Evolutionary conservation across 768 basidiomycete genomes (phyloP), one percentile per base, ranked within the genome.

Genomic region (Pholiota microspora): DNA sequence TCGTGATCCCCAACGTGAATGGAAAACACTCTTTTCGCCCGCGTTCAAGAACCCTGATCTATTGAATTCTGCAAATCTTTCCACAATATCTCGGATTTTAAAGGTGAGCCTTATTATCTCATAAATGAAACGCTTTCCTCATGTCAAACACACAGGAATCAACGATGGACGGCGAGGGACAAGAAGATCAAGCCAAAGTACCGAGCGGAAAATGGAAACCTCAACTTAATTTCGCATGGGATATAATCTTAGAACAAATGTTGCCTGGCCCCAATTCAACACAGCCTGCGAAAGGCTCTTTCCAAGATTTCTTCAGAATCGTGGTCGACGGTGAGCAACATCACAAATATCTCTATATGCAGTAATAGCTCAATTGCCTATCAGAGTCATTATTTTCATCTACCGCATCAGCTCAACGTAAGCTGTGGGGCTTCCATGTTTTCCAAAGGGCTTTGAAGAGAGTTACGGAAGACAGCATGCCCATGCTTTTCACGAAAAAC

Each of bases 381-480:
- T 38, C 62, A 98, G 95, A 96, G 67, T 88, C 91, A 1, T 72
- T 98, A 38, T 97, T 98, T 65, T 84, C 89, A 6, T 75, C 86
- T 6, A 88, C 87, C 16, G 84, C 94, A 0, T 94, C 94, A 0
- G 74, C 88, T 0, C 88, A 94, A 69, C 83, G 93, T 47, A 96
- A 97, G 71, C 92, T 88, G 64, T 95, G 92, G 89, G 96, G 94
- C n/a, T 96, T 98, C 73, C 87, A 89, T 61, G 81, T 96, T 16
- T 91, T 98, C 72, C 83, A 86, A 63, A 88, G 83, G 59, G 85
- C 92, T 7, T 73, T 97, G 36, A 79, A 82, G 13, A 84, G 85
- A 32, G 79, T 92, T 27, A 74, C 79, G 13, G 69, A 82, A 15
- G 71, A 80, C 42, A 86, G 83, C 50, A 76, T 96, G 62, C 88